A percentile compares a stretch with the other conserved stretches of the same genome.
Conservation (phyloP, 768 basidiomycete genomes). For the Pholiota conissans region DNA sequence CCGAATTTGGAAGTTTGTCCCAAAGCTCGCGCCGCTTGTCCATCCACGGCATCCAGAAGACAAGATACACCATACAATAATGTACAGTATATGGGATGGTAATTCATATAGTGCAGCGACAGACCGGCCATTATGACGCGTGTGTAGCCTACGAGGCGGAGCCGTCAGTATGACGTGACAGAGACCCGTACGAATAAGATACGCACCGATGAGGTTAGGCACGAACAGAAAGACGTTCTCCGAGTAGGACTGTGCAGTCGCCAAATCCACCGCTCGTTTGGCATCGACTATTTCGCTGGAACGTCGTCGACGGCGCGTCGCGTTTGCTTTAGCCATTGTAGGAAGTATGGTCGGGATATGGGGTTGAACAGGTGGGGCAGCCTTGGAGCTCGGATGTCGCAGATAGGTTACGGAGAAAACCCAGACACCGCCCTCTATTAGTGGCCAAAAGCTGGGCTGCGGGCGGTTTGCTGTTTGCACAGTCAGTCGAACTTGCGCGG, state of each 20-base stretch:
- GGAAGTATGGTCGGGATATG: background rate
- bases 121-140: conserved; percentile 89
- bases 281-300: conserved; percentile 79
- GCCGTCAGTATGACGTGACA: conserved; percentile 14
- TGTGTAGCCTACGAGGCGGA: conserved; percentile 65
- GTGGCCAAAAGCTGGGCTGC: background rate
- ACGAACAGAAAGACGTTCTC: conserved; percentile 98
- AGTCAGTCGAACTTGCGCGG: background rate
- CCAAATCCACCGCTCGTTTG: conserved; percentile 83
- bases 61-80: conserved; percentile 87
- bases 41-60: conserved; percentile 93
- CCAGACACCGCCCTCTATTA: background rate
- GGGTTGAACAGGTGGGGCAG: background rate
- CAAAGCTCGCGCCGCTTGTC: conserved; percentile 84
- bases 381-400: background rate
- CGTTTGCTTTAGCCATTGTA: conserved; percentile 32
- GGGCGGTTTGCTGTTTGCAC: background rate
- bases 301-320: conserved; percentile 43
- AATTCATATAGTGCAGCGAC: conserved; percentile 91
- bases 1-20: conserved; percentile 96
- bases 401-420: background rate
- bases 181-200: conserved; percentile 2
- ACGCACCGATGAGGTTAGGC: conserved; percentile 92
- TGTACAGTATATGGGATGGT: conserved; percentile 91
- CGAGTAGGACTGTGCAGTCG: conserved; percentile 80